Base-by-base conservation (phyloP, 1,139 yeast genomes). In the Yamadazyma sp. region DNA sequence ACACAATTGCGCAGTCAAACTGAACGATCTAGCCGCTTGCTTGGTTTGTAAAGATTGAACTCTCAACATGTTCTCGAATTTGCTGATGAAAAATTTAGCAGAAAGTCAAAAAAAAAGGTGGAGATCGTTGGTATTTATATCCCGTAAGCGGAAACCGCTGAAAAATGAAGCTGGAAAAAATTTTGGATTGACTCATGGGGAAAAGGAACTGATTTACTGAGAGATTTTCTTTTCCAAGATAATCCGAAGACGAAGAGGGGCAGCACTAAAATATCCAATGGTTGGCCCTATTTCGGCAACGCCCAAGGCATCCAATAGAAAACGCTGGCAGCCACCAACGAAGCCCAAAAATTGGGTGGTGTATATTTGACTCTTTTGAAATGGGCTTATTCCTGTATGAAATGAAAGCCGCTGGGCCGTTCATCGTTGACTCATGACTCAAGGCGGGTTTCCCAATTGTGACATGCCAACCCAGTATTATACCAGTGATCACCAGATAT, bases 1-100 rank as follows among this genome's bases (percentile, higher is more conserved):
- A 33, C 44, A 48, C 33, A 53, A 47, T 31, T 46, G 48, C n/a
- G 40, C 28, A n/a, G 40, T 36, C 3, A 35, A 18, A 18, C 48
- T 39, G 29, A 51, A 51, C 17, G 40, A 23, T 48, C 53, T 51
- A 22, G 36, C 33, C 5, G 43, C 32, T 36, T 24, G 38, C 15
- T 33, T 33, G 31, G 31, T 15, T 15, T 26, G 29, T 5, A 26
- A 6, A 16, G 39, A 27, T 33, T 37, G 33, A 29, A 24, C 20
- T 39, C 42, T 39, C 27, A 42, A 42, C 45, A 42, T 42, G 30
- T 15, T 36, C n/a, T n/a, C 18, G 9, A 23, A 14, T 16, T 15
- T 22, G 5, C 8, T 6, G 5, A 20, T 6, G 5, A 8, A 20
- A 20, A 25, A 15, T 17, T 17, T n/a, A 9, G 16, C 30, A 17